phyloP scores from a whole-genome alignment of 2,329 filamentous ascomycete genomes.

The Sclerotinia minor region DNA sequence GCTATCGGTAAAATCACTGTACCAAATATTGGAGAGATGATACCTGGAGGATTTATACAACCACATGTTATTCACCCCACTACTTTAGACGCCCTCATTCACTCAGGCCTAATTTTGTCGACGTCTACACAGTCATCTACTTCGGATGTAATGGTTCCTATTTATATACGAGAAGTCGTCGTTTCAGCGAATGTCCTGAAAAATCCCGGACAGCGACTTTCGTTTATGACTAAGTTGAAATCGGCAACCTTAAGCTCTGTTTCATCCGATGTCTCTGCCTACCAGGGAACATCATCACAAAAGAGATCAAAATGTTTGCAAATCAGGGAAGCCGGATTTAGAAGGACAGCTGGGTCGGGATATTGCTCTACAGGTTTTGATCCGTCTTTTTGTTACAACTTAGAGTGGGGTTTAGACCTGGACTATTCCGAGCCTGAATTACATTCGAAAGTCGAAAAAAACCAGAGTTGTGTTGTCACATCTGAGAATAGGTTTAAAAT shows the following conservation, averaged over 20 bases:
- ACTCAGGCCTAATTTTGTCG: not conserved
- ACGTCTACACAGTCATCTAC: not conserved
- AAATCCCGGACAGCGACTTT: not conserved
- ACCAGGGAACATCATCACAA: not conserved
- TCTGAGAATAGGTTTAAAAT: not conserved
- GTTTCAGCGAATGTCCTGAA: not conserved
- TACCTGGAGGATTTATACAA: slow-evolving; percentile 41
- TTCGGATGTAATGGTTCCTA: not conserved
- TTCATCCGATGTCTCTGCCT: not conserved
- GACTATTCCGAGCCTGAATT: not conserved
- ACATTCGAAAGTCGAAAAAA: not conserved
- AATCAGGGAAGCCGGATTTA: not conserved
- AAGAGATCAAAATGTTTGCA: not conserved
- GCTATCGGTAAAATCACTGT: not conserved
- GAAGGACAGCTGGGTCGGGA: not conserved
- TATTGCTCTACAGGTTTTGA: not conserved
- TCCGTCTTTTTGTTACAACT: not conserved
- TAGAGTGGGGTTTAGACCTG: not conserved
- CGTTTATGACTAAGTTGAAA: not conserved
- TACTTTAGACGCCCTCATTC: slow-evolving; percentile 49
- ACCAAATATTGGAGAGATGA: slow-evolving; percentile 28
- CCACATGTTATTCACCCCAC: slow-evolving; percentile 57
- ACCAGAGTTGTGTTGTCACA: not conserved
- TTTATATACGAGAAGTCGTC: not conserved
- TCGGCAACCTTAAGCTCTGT: not conserved